phyloP scores from a whole-genome alignment of 768 basidiomycete genomes.

The Naganishia randhawae region DNA sequence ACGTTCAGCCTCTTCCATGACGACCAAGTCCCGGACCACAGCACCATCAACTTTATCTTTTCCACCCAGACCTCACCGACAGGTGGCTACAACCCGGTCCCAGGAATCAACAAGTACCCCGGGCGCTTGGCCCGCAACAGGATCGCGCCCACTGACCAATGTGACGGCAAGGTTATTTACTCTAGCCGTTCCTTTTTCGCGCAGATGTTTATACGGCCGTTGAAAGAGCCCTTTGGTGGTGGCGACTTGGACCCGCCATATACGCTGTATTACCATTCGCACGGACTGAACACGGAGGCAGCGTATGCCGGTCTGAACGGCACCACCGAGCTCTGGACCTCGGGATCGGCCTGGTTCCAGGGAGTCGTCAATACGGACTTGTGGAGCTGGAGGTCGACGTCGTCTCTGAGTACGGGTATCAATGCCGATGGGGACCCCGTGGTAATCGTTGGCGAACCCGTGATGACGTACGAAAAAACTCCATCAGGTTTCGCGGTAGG shows the following conservation, averaged over 20 bases:
- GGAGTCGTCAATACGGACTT: background rate
- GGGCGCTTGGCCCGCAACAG: background rate
- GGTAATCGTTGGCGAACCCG: background rate
- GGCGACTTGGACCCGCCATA: slow-evolving; percentile 2
- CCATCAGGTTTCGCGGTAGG: too few species aligned
- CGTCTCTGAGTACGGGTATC: background rate
- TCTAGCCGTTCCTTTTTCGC: background rate
- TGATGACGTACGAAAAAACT: background rate
- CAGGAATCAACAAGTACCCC: background rate
- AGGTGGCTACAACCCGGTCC: background rate
- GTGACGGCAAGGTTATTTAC: slow-evolving; percentile 18
- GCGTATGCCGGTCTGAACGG: too few species aligned
- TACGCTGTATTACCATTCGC: too few species aligned
- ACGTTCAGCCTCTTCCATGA: slow-evolving; percentile 6
- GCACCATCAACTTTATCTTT: slow-evolving; percentile 7
- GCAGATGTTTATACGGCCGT: background rate
- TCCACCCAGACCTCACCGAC: background rate
- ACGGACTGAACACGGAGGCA: too few species aligned
- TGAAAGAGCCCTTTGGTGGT: slow-evolving; percentile 5
- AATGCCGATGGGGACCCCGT: background rate
- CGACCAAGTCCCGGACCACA: background rate
- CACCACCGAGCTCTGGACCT: too few species aligned
- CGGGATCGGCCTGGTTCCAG: background rate
- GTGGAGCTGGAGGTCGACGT: background rate
- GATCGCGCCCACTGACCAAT: background rate